These are phyloP conservation scores for Jatropha multifida DNA, from an alignment of 441 rosid species.

Conservation along the genomic window DNA sequence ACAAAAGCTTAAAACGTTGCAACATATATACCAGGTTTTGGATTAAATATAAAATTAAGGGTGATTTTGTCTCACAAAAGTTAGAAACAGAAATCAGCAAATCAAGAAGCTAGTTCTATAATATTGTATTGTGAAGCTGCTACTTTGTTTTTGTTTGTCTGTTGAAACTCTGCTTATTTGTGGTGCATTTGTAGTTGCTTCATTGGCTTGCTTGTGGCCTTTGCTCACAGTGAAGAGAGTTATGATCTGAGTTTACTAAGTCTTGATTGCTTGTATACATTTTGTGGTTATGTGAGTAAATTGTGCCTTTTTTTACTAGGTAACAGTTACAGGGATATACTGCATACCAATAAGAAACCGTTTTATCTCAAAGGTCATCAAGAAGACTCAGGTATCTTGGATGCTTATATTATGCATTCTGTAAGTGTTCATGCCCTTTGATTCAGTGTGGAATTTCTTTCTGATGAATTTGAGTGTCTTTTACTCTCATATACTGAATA, in stretches of 20 bases:
- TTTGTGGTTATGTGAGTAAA: constrained; percentile 26
- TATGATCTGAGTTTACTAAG: constrained; percentile 1
- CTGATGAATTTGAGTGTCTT: constrained; percentile 14
- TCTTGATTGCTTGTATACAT: neutral
- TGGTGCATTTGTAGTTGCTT: neutral
- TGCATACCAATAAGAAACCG: constrained; percentile 85
- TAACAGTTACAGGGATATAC: constrained; percentile 76
- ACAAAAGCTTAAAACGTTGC: no score
- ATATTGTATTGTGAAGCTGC: neutral
- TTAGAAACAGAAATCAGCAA: neutral
- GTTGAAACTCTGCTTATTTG: neutral
- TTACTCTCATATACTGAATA: constrained; percentile 23
- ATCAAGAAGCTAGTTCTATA: neutral
- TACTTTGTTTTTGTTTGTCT: neutral
- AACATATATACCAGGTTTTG: no score
- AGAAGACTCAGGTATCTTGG: constrained; percentile 82
- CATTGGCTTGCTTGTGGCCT: neutral
- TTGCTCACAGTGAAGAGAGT: neutral
- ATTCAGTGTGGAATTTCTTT: constrained; percentile 15
- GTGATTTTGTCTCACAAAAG: neutral
- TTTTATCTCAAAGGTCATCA: constrained; percentile 71
- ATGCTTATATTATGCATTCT: constrained; percentile 83
- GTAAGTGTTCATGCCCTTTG: constrained; percentile 41
- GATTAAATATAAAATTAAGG: neutral
- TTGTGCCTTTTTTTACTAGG: constrained; percentile 38